Evolutionary conservation across 2,329 filamentous ascomycete genomes (phyloP).

Genomic region (Immersiporthe knoxdaviesiana): DNA sequence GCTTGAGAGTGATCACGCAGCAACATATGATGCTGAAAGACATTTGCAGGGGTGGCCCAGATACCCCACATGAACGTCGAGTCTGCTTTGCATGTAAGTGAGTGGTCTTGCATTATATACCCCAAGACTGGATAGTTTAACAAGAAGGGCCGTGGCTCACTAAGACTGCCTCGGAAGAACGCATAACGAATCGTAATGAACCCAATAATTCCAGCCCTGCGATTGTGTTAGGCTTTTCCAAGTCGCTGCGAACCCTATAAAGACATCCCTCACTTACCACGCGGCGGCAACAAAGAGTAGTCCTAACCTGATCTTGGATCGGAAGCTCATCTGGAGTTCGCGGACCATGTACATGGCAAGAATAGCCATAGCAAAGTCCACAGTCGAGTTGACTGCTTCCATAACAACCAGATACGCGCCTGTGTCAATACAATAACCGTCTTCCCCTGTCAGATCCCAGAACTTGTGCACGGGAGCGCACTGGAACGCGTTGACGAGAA

Average conservation of each 20-base stretch:
- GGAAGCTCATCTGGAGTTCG: background rate
- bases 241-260: background rate
- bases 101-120: background rate
- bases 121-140: too few relatives aligned
- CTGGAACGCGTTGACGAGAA: background rate
- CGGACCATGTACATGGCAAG: slow-evolving; percentile 10
- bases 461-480: background rate
- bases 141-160: background rate
- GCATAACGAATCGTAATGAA: background rate
- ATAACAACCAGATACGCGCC: background rate
- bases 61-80: slow-evolving; percentile 1
- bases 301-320: background rate
- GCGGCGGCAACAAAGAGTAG: background rate
- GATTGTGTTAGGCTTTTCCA: background rate
- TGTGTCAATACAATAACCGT: background rate
- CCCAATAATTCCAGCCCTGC: background rate
- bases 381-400: background rate
- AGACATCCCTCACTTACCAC: background rate
- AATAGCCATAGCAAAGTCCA: slow-evolving; percentile 9
- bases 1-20: background rate
- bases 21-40: slow-evolving; percentile 4
- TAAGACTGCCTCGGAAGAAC: background rate
- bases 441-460: background rate
- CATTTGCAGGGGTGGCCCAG: background rate
- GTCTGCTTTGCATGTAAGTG: background rate